Conservation (phyloP, 352 stramenopile species). For the Phytophthora capsici region DNA sequence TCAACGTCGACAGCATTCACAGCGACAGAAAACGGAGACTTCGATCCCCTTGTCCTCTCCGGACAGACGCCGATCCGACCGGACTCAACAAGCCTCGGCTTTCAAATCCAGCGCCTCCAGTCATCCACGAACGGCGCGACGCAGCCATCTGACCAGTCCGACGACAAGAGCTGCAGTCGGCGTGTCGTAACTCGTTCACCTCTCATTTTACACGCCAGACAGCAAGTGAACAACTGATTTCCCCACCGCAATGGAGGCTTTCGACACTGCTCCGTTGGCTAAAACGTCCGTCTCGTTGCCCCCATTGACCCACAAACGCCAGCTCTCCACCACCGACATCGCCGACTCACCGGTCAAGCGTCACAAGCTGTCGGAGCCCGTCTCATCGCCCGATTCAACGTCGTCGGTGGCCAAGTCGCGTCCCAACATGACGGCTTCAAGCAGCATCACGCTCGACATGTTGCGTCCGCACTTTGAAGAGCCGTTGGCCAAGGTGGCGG, state of each 20-base stretch:
- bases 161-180: conserved; percentile 16
- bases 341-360: conserved; percentile 26
- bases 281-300: conserved; percentile 15
- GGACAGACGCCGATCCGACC: conserved; percentile 35
- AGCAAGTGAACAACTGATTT: conserved; percentile 19
- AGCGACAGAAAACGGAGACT: conserved; percentile 35
- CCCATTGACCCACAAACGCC: conserved; percentile 26
- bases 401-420: conserved; percentile 36
- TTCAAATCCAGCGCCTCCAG: conserved; percentile 42
- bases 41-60: conserved; percentile 37
- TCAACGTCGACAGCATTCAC: conserved; percentile 5
- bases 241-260: conserved; percentile 25
- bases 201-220: conserved; percentile 31
- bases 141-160: conserved; percentile 30
- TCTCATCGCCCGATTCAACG: conserved; percentile 24
- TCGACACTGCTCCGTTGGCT: conserved; percentile 8
- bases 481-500: conserved; percentile 77
- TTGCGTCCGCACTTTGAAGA: conserved; percentile 87
- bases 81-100: conserved; percentile 42
- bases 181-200: conserved; percentile 21
- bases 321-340: neutral
- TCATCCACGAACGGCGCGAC: conserved; percentile 28
- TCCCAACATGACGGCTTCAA: conserved; percentile 76
- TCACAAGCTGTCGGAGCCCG: conserved; percentile 30
- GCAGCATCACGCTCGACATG: conserved; percentile 84